Evolutionary conservation across 495 filamentous ascomycete genomes (phyloP).

Genomic region (Lophiostoma macrostomum): DNA sequence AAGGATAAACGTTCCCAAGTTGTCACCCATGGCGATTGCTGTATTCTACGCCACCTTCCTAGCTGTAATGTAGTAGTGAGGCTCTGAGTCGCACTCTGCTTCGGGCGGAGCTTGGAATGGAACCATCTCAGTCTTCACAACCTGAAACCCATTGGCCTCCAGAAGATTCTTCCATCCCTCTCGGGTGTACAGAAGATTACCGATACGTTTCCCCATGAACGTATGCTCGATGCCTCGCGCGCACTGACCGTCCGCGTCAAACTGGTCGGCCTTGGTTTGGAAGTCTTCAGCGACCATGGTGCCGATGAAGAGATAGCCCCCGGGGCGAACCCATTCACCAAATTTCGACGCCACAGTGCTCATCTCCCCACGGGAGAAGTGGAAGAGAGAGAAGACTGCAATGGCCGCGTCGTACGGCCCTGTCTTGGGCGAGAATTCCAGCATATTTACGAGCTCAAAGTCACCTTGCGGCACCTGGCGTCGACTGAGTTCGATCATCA

Average conservation of each 20-base stretch:
- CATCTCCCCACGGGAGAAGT: background rate
- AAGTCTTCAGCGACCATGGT: background rate
- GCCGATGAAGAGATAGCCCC: background rate
- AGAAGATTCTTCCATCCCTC: background rate
- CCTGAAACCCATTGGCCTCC: background rate
- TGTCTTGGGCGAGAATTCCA: background rate
- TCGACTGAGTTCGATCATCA: background rate
- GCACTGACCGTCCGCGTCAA: background rate
- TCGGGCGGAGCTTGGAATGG: background rate
- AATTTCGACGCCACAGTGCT: background rate
- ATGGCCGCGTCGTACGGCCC: background rate
- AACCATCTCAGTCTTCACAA: background rate
- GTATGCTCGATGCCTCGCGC: background rate
- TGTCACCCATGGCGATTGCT: no score
- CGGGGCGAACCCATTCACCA: background rate
- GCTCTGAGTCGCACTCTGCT: background rate
- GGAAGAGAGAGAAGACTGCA: background rate
- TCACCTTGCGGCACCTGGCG: background rate
- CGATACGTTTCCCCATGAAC: background rate
- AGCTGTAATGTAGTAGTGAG: background rate
- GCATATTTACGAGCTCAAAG: background rate
- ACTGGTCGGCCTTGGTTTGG: background rate
- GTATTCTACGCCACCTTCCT: background rate
- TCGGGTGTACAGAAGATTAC: background rate
- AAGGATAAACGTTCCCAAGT: no score